A percentile compares a stretch with the other conserved stretches of the same genome.
Conservation (phyloP, 805 yeast species). For the Komagataella phaffii region DNA sequence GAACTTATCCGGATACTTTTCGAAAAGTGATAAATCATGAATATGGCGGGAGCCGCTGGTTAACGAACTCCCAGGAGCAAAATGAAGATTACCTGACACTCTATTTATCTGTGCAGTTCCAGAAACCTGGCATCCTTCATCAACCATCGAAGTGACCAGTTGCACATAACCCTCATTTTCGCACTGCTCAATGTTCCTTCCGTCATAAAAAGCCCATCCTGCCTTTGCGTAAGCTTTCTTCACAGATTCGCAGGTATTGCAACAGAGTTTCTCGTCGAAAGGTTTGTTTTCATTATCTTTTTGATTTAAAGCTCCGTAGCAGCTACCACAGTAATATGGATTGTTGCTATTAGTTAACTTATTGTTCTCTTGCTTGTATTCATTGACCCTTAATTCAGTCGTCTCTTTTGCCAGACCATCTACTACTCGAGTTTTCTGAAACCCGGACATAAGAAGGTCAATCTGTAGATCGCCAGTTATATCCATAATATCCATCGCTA, state of each 20-base stretch:
- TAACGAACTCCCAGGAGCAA: slow-evolving; percentile 86
- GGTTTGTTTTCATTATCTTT: slow-evolving; percentile 25
- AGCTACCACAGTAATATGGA: slow-evolving; percentile 64
- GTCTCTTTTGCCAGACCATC: slow-evolving; percentile 35
- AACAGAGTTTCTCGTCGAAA: slow-evolving; percentile 40
- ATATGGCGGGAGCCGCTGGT: slow-evolving; percentile 49
- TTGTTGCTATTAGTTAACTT: slow-evolving; percentile 7
- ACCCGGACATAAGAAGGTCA: slow-evolving; percentile 59
- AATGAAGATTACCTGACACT: slow-evolving; percentile 83
- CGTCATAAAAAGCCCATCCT: slow-evolving; percentile 88
- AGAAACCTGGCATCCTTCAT: slow-evolving; percentile 80
- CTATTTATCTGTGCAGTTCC: slow-evolving; percentile 75
- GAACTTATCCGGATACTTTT: slow-evolving; percentile 38
- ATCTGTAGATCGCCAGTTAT: slow-evolving; percentile 73
- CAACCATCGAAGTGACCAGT: slow-evolving; percentile 39
- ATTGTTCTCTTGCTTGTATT: slow-evolving; percentile 9
- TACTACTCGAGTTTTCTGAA: slow-evolving; percentile 49
- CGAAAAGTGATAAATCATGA: slow-evolving; percentile 75
- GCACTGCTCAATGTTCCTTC: slow-evolving; percentile 79
- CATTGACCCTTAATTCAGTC: slow-evolving; percentile 26
- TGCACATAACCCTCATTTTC: slow-evolving; percentile 76
- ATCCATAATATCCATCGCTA: slow-evolving; percentile 82
- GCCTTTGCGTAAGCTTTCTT: slow-evolving; percentile 61
- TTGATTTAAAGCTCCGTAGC: slow-evolving; percentile 76
- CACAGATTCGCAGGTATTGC: slow-evolving; percentile 79